phyloP scores from a whole-genome alignment of 441 rosid species.

The Dalechampia spathulata region DNA sequence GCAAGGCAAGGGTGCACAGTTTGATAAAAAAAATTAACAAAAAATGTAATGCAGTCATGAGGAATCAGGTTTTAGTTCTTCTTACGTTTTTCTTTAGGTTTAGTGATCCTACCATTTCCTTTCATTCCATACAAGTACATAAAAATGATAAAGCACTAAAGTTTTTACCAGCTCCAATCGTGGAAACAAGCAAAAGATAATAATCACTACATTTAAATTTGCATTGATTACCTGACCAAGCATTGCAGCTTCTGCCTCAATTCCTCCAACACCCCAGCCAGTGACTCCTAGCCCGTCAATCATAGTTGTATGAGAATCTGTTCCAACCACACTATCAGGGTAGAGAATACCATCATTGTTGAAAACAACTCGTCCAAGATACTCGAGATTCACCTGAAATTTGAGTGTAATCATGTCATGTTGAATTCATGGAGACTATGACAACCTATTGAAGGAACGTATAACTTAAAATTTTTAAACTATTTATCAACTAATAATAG shows the following conservation, averaged over 20 bases:
- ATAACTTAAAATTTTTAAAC: not conserved
- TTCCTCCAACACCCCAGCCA: slow-evolving; percentile 99
- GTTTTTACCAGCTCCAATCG: too few species aligned
- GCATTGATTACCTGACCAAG: slow-evolving; percentile 84
- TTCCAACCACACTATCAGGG: slow-evolving; percentile 98
- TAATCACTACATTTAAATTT: not conserved
- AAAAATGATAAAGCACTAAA: not conserved
- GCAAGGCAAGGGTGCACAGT: not conserved
- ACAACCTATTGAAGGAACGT: not conserved
- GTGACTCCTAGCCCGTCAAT: slow-evolving; percentile 99
- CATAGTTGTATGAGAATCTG: slow-evolving; percentile 99
- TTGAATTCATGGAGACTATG: not conserved
- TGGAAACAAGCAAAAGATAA: not conserved
- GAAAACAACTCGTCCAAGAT: slow-evolving; percentile 95
- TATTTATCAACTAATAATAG: slow-evolving; percentile 3
- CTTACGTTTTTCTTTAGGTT: not conserved
- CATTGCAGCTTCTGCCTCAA: slow-evolving; percentile 98
- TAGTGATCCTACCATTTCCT: not conserved
- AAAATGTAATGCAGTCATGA: not conserved
- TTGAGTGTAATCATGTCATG: slow-evolving; percentile 15
- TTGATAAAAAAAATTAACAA: not conserved
- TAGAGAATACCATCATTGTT: slow-evolving; percentile 67
- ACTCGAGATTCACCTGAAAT: slow-evolving; percentile 93
- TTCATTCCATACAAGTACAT: not conserved
- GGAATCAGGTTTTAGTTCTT: not conserved